phyloP scores from a whole-genome alignment of 2,329 filamentous ascomycete genomes.

The Cercospora sesami region DNA sequence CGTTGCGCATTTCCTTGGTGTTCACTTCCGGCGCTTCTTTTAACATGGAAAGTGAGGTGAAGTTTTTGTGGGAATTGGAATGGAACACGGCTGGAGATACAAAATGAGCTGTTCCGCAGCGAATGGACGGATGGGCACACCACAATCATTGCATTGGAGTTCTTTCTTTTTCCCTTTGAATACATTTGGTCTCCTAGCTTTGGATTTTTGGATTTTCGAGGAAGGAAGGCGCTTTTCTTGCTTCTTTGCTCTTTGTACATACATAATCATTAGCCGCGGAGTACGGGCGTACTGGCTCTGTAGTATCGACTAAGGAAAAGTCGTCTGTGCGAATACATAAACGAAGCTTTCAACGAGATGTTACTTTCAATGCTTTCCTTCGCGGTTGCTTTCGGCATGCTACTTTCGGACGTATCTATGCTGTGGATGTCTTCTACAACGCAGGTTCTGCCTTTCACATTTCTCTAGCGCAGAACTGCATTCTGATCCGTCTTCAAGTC shows the following conservation, averaged over 20 bases:
- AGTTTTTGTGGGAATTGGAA: background rate
- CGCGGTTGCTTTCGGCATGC: background rate
- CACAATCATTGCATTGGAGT: background rate
- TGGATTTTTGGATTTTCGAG: background rate
- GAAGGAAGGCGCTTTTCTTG: background rate
- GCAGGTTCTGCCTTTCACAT: too few species aligned
- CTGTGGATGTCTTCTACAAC: background rate
- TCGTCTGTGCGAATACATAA: background rate
- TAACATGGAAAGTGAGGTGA: background rate
- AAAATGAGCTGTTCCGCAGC: background rate
- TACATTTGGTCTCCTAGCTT: background rate
- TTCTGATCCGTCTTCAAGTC: too few species aligned
- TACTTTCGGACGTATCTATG: background rate
- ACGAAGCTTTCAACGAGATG: background rate
- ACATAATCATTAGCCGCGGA: background rate
- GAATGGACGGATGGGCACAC: background rate
- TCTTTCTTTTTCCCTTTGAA: background rate
- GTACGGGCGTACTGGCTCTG: background rate
- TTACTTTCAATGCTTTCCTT: background rate
- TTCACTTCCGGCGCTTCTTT: background rate
- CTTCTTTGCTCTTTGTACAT: background rate
- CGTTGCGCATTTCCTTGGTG: background rate
- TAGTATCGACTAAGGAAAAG: background rate
- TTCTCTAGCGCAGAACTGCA: background rate
- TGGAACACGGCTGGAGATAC: background rate